A percentile compares a stretch with the other conserved stretches of the same genome.
Evolutionary conservation across 495 filamentous ascomycete genomes (phyloP).

Genomic region (Podospora sp.): DNA sequence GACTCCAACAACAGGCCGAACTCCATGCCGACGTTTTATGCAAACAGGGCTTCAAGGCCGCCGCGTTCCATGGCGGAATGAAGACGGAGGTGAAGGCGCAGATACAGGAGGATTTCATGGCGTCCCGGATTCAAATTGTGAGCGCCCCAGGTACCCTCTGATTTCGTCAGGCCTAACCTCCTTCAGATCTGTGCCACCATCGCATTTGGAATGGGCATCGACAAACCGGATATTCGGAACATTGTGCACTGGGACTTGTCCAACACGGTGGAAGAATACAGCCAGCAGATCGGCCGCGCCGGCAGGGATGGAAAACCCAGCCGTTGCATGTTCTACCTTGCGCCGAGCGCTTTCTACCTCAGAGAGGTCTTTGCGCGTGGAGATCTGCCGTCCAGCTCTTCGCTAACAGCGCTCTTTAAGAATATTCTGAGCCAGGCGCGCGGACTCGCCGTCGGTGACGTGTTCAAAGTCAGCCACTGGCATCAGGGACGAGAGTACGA

Average conservation of each 20-base stretch:
- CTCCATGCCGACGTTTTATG: conserved; percentile 41
- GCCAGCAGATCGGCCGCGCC: conserved; percentile 62
- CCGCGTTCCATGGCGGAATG: conserved; percentile 59
- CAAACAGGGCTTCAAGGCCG: conserved; percentile 41
- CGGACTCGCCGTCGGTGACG: conserved; percentile 37
- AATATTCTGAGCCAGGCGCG: conserved; percentile 45
- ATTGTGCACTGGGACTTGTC: conserved; percentile 59
- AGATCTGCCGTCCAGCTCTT: conserved; percentile 55
- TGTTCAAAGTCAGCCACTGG: conserved; percentile 49
- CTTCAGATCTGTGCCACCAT: conserved; percentile 56
- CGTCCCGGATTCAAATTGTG: conserved; percentile 44
- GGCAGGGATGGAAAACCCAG: conserved; percentile 56
- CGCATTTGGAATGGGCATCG: conserved; percentile 64
- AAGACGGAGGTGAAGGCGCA: conserved; percentile 39
- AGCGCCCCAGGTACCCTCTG: not conserved
- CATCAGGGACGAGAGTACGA: conserved; percentile 50
- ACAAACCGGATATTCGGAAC: conserved; percentile 61
- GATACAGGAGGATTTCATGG: conserved; percentile 59
- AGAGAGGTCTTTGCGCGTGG: conserved; percentile 59
- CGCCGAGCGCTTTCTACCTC: conserved; percentile 52
- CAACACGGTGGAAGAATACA: conserved; percentile 59
- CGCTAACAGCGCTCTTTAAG: conserved; percentile 46
- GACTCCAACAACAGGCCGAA: conserved; percentile 55
- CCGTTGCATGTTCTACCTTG: conserved; percentile 58
- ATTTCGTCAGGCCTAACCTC: conserved; percentile 12